Evolutionary conservation across 768 basidiomycete species (phyloP), one percentile per base, ranked within the genome.

Genomic region (Agaricus subrufescens): DNA sequence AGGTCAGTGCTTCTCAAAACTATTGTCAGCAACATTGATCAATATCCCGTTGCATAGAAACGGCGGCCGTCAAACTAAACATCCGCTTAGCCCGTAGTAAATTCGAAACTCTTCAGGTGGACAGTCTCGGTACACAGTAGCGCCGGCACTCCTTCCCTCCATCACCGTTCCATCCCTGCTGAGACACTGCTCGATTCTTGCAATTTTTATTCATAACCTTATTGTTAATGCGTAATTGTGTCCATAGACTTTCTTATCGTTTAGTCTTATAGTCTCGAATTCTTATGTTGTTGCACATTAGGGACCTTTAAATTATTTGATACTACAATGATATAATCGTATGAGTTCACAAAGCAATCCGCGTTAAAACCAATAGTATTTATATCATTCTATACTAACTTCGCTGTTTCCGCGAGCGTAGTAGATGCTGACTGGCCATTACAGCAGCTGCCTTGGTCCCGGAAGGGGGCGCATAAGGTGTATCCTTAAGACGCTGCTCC

Each of bases 31-130:
- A 31, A 62, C 38, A 19, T 49, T n/a, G 39, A 46, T 37, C 53
- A 31, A 47, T 46, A 46, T 54, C n/a, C 25, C 10, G 26, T 42
- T 15, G 26, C 56, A 14, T 71, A 96, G 94, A 96, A 75, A 87
- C 91, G 0, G 92, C 91, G 2, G 90, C 94, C 12, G 68, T 98
- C 60, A 86, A 84, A 67, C 78, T 94, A 69, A 97, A 97, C 67
- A 89, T 98, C 57, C 82, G 86, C 38, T 83, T 95, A 65, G 90
- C 91, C 23, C 83, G 92, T 29, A 75, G 79, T 51, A 95, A 95
- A 68, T 94, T 98, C 57, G 91, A 94, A 62, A 89, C 94, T 63
- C 80, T 98, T 27, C 91, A 94, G 68, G 86, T 83, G 8, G 86
- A 88, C 67, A 85, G 81, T 59, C 70, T 85, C 46, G 44, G 46